Conservation (phyloP, 768 basidiomycete species). For the Mycena indigotica region DNA sequence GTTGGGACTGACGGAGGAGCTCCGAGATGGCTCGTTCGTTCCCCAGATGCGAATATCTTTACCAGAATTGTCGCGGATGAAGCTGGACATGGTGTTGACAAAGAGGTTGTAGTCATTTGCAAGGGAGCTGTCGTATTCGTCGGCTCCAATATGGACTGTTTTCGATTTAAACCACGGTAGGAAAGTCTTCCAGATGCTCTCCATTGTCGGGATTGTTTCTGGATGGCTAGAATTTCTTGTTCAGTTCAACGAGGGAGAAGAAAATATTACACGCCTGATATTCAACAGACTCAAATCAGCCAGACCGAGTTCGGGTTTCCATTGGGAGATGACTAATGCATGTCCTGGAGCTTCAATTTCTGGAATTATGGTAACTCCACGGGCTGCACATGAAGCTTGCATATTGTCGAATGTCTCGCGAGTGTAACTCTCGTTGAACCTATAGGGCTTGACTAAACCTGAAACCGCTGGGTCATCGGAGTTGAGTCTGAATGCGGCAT, state of each 20-base stretch:
- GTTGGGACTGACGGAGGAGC: slow-evolving; percentile 17
- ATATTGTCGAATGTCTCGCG: slow-evolving; percentile 18
- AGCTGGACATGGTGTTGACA: slow-evolving; percentile 19
- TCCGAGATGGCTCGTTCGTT: slow-evolving; percentile 20
- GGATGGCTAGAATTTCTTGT: slow-evolving; percentile 3
- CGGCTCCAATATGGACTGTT: slow-evolving; percentile 22
- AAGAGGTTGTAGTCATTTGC: slow-evolving; percentile 20
- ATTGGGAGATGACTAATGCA: slow-evolving; percentile 19
- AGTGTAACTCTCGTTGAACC: slow-evolving; percentile 22
- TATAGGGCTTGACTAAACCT: slow-evolving; percentile 17
- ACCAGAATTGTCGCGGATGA: slow-evolving; percentile 10
- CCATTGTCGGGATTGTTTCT: slow-evolving; percentile 20
- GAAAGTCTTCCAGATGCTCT: slow-evolving; percentile 19
- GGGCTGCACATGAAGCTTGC: slow-evolving; percentile 16
- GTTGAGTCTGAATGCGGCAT: slow-evolving; percentile 24
- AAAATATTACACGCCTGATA: slow-evolving; percentile 19
- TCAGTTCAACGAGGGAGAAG: background rate
- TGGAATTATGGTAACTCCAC: slow-evolving; percentile 21
- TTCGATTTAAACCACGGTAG: slow-evolving; percentile 22
- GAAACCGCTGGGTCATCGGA: slow-evolving; percentile 19
- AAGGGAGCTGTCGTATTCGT: slow-evolving; percentile 19
- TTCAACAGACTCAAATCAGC: slow-evolving; percentile 24
- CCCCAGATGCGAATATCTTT: slow-evolving; percentile 24
- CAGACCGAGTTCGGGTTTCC: slow-evolving; percentile 20
- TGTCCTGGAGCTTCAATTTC: slow-evolving; percentile 20